phyloP scores from a whole-genome alignment of 2,329 filamentous ascomycete genomes.

The Fonsecaea multimorphosa region DNA sequence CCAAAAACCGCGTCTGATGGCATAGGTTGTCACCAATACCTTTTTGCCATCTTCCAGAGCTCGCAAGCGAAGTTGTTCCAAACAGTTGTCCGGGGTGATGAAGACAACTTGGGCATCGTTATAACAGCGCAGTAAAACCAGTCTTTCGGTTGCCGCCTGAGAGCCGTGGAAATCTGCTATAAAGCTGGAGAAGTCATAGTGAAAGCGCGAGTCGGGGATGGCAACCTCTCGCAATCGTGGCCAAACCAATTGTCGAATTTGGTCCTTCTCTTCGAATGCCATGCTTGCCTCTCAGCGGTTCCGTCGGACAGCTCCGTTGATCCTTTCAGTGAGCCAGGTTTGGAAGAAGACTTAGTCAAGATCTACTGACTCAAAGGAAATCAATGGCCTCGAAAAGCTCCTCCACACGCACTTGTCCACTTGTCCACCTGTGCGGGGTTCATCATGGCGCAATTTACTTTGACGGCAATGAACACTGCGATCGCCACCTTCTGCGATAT shows the following conservation, averaged over 20 bases:
- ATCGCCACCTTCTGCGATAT: neutral
- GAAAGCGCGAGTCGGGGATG: conserved; percentile 52
- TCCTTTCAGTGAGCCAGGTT: neutral
- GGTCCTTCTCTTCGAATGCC: conserved; percentile 20
- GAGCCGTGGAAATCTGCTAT: conserved; percentile 53
- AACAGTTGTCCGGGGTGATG: conserved; percentile 53
- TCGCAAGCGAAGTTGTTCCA: conserved; percentile 49
- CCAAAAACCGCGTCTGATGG: conserved; percentile 51
- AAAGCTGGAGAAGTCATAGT: conserved; percentile 53
- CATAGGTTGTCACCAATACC: conserved; percentile 52
- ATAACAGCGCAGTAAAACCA: conserved; percentile 46
- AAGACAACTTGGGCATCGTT: conserved; percentile 45
- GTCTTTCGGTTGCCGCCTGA: conserved; percentile 42
- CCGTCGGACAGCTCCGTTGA: neutral
- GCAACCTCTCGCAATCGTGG: conserved; percentile 48
- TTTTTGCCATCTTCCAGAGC: conserved; percentile 51
- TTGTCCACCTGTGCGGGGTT: conserved; percentile 2
- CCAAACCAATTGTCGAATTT: conserved; percentile 42
- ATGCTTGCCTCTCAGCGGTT: neutral
- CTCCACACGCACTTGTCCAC: neutral
- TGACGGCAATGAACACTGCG: neutral
- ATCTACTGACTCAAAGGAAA: neutral
- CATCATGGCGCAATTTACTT: neutral
- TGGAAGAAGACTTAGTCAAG: neutral
- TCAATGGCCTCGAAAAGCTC: neutral